Conservation (phyloP, 192 early-diverging fungal species). For the Oehlia diaphana region DNA sequence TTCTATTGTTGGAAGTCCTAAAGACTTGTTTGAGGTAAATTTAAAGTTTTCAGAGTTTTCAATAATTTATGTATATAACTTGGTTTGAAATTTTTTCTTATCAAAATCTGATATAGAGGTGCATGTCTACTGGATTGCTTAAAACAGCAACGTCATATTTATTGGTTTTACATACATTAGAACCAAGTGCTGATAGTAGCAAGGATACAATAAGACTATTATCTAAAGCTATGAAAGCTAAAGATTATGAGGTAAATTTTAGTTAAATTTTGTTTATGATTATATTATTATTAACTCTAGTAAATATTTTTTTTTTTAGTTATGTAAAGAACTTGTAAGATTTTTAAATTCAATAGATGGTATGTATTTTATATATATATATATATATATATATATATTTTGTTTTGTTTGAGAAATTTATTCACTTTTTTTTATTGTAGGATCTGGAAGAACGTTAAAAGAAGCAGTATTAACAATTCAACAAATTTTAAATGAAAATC, state of each 20-base stretch:
- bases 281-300: conserved; percentile 7
- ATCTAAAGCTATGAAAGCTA: conserved; percentile 67
- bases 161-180: conserved; percentile 90
- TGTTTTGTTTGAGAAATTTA: background rate
- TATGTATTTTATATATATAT: conserved; percentile 32
- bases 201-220: conserved; percentile 71
- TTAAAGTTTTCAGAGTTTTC: background rate
- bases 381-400: too few species aligned
- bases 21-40: conserved; percentile 78
- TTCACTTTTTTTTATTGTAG: background rate
- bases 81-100: background rate
- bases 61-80: background rate
- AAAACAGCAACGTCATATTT: conserved; percentile 90
- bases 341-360: conserved; percentile 79
- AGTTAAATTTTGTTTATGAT: conserved; percentile 10
- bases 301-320: conserved; percentile 34
- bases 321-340: conserved; percentile 75
- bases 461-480: conserved; percentile 23
- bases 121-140: conserved; percentile 65
- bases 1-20: conserved; percentile 79
- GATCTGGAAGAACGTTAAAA: conserved; percentile 21
- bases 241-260: conserved; percentile 74
- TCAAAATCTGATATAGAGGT: conserved; percentile 46
- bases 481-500: background rate
- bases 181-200: conserved; percentile 64